These are phyloP conservation scores for Chaetomium sp. DNA, from an alignment of 2,329 filamentous ascomycete species.

Conservation along the genomic window DNA sequence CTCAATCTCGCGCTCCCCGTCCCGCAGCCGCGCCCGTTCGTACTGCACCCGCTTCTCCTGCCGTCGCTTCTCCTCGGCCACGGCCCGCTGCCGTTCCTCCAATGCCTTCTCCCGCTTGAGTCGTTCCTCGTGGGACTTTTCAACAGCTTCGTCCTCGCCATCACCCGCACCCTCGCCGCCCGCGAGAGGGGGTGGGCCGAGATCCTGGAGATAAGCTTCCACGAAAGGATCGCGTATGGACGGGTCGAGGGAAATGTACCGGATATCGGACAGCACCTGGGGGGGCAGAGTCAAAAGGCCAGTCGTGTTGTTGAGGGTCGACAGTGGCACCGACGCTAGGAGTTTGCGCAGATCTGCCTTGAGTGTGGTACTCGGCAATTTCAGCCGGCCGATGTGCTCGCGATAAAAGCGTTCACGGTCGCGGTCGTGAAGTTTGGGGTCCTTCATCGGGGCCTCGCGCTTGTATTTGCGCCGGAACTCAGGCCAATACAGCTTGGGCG, in stretches of 20 bases:
- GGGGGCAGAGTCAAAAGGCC: constrained; percentile 52
- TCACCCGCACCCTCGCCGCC: constrained; percentile 30
- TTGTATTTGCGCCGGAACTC: constrained; percentile 91
- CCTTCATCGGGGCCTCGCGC: constrained; percentile 74
- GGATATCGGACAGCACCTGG: constrained; percentile 57
- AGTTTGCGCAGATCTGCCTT: constrained; percentile 64
- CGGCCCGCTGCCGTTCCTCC: constrained; percentile 54
- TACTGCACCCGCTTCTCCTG: constrained; percentile 53
- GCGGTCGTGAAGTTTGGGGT: constrained; percentile 63
- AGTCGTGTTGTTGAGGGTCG: constrained; percentile 54
- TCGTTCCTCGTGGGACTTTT: constrained; percentile 45
- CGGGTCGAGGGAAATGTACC: constrained; percentile 61
- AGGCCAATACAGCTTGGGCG: constrained; percentile 91
- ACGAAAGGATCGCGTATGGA: constrained; percentile 58
- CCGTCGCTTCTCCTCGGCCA: constrained; percentile 56
- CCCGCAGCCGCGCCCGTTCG: constrained; percentile 55
- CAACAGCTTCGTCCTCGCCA: constrained; percentile 46
- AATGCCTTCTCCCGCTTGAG: constrained; percentile 59
- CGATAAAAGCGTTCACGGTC: constrained; percentile 75
- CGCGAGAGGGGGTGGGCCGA: constrained; percentile 51
- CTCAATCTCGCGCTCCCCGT: constrained; percentile 63
- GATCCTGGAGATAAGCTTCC: constrained; percentile 57
- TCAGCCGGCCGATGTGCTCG: constrained; percentile 62
- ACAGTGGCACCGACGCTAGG: constrained; percentile 54
- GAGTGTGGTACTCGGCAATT: constrained; percentile 57